Evolutionary conservation across 106 monocot species (phyloP).

Genomic region (Vanilla planifolia): DNA sequence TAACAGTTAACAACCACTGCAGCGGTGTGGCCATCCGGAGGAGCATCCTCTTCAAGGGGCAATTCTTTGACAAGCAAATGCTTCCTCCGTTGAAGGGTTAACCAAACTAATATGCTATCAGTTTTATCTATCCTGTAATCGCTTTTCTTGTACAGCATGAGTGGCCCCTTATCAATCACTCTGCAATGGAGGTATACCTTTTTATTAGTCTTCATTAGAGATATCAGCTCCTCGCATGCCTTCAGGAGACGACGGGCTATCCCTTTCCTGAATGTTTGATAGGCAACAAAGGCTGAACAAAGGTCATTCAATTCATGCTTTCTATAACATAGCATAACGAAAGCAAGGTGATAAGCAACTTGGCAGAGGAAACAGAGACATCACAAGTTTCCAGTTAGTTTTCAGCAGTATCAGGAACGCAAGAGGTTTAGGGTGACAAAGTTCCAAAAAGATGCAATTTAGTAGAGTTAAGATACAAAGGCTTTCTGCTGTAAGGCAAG

Average conservation of each 20-base stretch:
- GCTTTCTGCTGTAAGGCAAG: background rate
- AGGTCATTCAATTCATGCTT: background rate
- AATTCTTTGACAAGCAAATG: constrained; percentile 39
- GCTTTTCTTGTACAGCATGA: constrained; percentile 43
- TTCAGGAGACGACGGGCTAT: constrained; percentile 36
- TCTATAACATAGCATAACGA: background rate
- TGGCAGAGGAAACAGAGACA: background rate
- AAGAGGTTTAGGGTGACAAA: background rate
- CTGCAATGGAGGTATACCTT: constrained; percentile 53
- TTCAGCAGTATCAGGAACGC: background rate
- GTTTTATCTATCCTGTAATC: constrained; percentile 25
- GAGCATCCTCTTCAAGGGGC: background rate
- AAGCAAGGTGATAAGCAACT: too few species aligned
- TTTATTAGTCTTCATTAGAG: constrained; percentile 26
- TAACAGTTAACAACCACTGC: background rate
- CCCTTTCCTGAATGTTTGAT: constrained; percentile 25
- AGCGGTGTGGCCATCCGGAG: background rate
- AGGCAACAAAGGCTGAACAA: background rate
- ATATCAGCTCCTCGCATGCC: constrained; percentile 47
- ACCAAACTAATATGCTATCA: constrained; percentile 46
- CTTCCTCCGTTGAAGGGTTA: constrained; percentile 41
- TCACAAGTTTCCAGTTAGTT: background rate
- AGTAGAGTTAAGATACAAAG: background rate
- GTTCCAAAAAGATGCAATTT: background rate
- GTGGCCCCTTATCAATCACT: constrained; percentile 34